A percentile compares a stretch with the other conserved stretches of the same genome.
Conservation (phyloP, 345 rosid genomes). For the Pistacia vera region DNA sequence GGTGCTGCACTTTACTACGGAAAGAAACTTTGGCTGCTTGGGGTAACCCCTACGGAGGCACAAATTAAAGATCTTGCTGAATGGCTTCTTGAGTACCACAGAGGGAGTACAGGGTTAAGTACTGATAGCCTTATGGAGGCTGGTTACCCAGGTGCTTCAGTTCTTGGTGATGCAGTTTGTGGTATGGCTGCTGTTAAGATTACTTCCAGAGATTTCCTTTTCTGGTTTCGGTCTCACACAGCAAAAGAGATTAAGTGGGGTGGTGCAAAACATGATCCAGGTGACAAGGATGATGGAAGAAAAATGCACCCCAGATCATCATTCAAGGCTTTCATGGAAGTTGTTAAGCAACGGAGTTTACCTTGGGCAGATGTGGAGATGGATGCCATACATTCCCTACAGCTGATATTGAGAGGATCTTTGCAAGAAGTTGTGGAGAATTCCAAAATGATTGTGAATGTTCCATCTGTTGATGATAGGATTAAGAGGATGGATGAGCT, state of each 20-base stretch:
- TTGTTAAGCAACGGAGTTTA: conserved; percentile 65
- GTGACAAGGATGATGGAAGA: conserved; percentile 65
- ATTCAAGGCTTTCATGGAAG: conserved; percentile 84
- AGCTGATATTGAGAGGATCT: conserved; percentile 74
- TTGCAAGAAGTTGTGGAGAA: conserved; percentile 50
- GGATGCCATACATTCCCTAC: conserved; percentile 89
- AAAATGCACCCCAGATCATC: conserved; percentile 89
- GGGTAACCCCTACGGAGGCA: conserved; percentile 68
- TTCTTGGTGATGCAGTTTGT: conserved; percentile 66
- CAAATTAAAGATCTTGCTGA: conserved; percentile 65
- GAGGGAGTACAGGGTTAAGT: conserved; percentile 65
- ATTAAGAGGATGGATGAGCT: conserved; percentile 63
- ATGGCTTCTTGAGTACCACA: conserved; percentile 71
- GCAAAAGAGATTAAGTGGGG: conserved; percentile 91
- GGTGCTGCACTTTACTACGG: conserved; percentile 77
- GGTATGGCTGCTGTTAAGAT: conserved; percentile 75
- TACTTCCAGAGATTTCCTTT: conserved; percentile 64
- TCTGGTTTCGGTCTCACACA: conserved; percentile 85
- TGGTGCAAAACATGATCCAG: conserved; percentile 81
- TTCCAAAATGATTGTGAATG: conserved; percentile 49
- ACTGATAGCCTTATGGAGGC: conserved; percentile 86
- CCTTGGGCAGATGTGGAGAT: conserved; percentile 89
- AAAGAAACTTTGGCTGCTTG: conserved; percentile 68
- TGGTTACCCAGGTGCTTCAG: conserved; percentile 75
- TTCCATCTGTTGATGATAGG: conserved; percentile 47